Conservation (phyloP, 306 rosid species). For the Oxytropis ochrocephala region DNA sequence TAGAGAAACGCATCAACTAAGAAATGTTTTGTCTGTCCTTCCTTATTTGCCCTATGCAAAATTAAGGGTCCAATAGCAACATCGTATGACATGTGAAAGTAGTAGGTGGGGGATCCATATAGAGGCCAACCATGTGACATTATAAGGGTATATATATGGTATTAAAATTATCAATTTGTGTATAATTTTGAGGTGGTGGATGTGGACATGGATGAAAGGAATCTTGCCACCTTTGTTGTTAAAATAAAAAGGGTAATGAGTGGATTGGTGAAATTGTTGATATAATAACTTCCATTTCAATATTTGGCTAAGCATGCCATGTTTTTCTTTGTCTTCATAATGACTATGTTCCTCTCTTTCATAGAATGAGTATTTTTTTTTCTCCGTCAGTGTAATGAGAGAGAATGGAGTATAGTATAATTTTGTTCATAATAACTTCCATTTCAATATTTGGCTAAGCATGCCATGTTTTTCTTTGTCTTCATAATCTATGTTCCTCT, state of each 20-base stretch:
- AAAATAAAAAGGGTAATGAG: conserved; percentile 22
- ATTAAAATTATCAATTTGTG: neutral
- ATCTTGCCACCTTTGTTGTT: conserved; percentile 15
- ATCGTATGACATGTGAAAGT: conserved; percentile 10
- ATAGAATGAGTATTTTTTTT: neutral
- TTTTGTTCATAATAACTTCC: neutral
- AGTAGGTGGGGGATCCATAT: conserved; percentile 29
- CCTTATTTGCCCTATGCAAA: conserved; percentile 22
- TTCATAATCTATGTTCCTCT: conserved; percentile 22
- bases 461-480: conserved; percentile 31
- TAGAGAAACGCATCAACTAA: neutral
- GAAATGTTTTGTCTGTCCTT: neutral
- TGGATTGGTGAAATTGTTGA: conserved; percentile 36
- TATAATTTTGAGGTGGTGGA: conserved; percentile 14
- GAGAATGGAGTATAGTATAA: too few species aligned
- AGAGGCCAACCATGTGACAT: conserved; percentile 23
- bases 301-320: conserved; percentile 25
- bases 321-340: conserved; percentile 33
- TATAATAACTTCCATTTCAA: conserved; percentile 9
- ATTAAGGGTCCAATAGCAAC: conserved; percentile 4
- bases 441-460: conserved; percentile 27
- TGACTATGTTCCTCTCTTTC: conserved; percentile 21
- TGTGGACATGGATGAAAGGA: conserved; percentile 28
- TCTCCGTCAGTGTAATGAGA: neutral
- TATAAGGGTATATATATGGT: conserved; percentile 25